Evolutionary conservation across 139 green algal genomes (phyloP).

Genomic region (Chlamydomonas sphaeroides): DNA sequence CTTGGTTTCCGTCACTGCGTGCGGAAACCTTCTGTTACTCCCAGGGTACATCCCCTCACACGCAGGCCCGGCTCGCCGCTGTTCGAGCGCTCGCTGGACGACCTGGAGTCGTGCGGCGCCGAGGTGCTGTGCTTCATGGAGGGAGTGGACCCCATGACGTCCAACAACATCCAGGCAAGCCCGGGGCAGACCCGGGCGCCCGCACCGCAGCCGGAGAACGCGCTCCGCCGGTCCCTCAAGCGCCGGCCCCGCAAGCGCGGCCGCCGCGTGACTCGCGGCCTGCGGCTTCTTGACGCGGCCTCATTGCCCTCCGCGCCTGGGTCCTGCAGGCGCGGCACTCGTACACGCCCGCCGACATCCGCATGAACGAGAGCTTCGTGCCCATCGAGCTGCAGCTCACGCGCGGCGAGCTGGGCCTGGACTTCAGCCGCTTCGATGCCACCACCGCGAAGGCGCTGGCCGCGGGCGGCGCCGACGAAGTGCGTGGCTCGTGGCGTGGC

Average conservation of each 20-base stretch:
- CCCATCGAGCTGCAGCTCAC: conserved; percentile 39
- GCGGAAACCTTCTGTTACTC: too few relatives aligned
- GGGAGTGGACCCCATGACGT: conserved; percentile 59
- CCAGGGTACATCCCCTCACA: too few relatives aligned
- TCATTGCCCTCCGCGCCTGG: too few relatives aligned
- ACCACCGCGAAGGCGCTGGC: conserved; percentile 21
- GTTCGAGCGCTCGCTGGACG: conserved; percentile 46
- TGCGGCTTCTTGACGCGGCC: too few relatives aligned
- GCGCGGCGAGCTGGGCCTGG: conserved; percentile 42
- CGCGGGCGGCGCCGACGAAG: conserved; percentile 7
- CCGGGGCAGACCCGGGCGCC: too few relatives aligned
- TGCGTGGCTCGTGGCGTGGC: too few relatives aligned
- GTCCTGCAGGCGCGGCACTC: conserved; percentile 31
- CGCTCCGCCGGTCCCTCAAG: too few relatives aligned
- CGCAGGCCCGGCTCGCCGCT: conserved; percentile 48
- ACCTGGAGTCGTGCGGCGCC: conserved; percentile 42
- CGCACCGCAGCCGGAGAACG: too few relatives aligned
- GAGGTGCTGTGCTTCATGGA: conserved; percentile 54
- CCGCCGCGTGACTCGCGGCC: too few relatives aligned
- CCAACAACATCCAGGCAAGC: conserved; percentile 55
- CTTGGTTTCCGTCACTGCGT: too few relatives aligned
- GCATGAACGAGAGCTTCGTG: conserved; percentile 57
- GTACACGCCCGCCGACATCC: conserved; percentile 47
- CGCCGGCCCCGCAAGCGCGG: too few relatives aligned
- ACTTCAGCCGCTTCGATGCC: conserved; percentile 42